Base-by-base conservation (phyloP, 202 grass and related monocot genomes). In the Schoenoplectus tabernaemontani region DNA sequence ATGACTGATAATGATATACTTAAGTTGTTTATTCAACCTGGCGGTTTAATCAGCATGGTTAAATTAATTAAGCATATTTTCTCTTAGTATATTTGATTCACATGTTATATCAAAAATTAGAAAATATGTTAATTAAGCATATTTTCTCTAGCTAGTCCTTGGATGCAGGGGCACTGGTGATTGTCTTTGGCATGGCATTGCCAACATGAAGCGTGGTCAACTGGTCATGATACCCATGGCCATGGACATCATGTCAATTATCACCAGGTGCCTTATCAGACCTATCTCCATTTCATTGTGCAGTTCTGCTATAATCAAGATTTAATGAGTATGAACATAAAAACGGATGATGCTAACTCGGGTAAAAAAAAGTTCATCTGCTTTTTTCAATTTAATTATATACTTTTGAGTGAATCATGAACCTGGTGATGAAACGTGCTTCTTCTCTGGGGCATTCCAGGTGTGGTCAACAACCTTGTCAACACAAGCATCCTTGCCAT, bases 151-250 rank as follows among this genome's bases (percentile, higher is more conserved):
- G 73, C 24, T 80, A 24, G 24, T 50, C n/a, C 7, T 41, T 59
- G 15, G 57, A 3, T 80, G 42, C 42, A 20, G 39, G 32, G 4
- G 83, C 89, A 1, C 86, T 83, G 68, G 89, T 80, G 74, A 86
- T 86, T 68, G 87, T 57, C 6, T 91, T 89, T 7, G 91, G 88
- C 69, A 85, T 84, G 73, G 81, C 84, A 64, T 84, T 88, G 68
- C 89, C 84, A 22, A 95, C 91, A 9, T 88, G 86, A 78, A 95
- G 84, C 80, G 95, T n/a, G n/a, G n/a, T n/a, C n/a, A n/a, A n/a
- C n/a, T 89, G 76, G 91, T 86, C 78, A 95, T 85, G 83, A 98
- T 86, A 0, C 91, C 96, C 96, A 95, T 92, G 81, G 93, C 96
- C 72, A 92, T 80, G 22, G 96, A 87, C 90, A 98, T 98, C 81